Evolutionary conservation across 768 basidiomycete genomes (phyloP), one percentile per base, ranked within the genome.

Genomic region (Hygrophoropsis aurantiaca): DNA sequence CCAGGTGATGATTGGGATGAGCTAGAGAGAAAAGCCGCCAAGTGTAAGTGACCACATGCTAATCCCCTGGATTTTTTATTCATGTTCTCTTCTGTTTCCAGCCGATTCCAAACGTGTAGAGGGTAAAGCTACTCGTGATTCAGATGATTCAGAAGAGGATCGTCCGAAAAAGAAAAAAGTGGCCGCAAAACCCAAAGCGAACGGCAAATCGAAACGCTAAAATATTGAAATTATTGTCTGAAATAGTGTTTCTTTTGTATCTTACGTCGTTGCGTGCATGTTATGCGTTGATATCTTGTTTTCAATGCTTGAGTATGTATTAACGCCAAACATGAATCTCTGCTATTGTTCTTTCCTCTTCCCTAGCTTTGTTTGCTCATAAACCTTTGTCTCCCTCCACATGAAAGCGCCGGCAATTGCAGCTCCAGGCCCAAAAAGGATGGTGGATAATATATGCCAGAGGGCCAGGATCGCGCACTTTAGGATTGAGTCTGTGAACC

Each of bases 1-100:
- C 60, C 55, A 78, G 89, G 93, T 9, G 91, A 94, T 44, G 94
- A 95, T 58, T 99, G 95, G 95, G 94, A 97, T 59, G 92, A 93
- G 65, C 73, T 97, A 27, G 94, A 97, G 68, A 74, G 81, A 37
- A 94, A 94, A 65, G 94, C 94, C 6, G 90, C 90, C 7, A 88
- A 87, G 76, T 87, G 84, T 90, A 59, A 57, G 74, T 27, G 16
- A 1, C 16, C 0, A 44, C 8, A n/a, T 4, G n/a, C 20, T 36
- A 4, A 11, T 35, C 43, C 18, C 7, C 33, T 11, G 7, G 18
- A 26, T 10, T 42, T 46, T 3, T 11, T 43, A 13, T 16, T 33
- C 15, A 23, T 8, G 11, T 33, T 47, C 46, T 52, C 38, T 20
- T 40, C 16, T 13, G 18, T 26, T 30, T 46, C 6, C 42, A 80